phyloP scores from a whole-genome alignment of 805 yeast species.

The Komagataella mondaviorum region DNA sequence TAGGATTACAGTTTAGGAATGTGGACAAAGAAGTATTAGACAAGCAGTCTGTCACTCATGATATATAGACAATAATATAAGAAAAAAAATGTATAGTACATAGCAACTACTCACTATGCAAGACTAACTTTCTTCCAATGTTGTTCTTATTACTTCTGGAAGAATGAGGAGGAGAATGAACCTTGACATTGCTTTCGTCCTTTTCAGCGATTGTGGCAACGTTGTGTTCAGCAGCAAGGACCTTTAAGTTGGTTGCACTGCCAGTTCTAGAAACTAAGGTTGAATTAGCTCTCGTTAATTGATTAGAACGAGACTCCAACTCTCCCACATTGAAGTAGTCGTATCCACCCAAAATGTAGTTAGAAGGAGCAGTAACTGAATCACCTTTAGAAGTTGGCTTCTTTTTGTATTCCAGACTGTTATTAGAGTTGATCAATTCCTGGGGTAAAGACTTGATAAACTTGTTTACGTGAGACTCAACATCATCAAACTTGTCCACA shows the following conservation, averaged over 20 bases:
- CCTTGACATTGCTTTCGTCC: neutral
- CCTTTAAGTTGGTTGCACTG: conserved; percentile 10
- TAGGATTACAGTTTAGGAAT: conserved; percentile 26
- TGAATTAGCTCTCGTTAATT: conserved; percentile 10
- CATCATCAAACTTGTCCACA: conserved; percentile 2
- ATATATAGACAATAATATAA: neutral
- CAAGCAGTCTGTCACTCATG: conserved; percentile 2
- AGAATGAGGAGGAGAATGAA: neutral
- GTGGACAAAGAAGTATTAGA: conserved; percentile 21
- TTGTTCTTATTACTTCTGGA: neutral
- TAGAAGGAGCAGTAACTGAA: conserved; percentile 8
- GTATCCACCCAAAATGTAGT: conserved; percentile 38
- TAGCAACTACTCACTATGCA: neutral
- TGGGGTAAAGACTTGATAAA: conserved; percentile 17
- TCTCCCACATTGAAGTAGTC: conserved; percentile 50
- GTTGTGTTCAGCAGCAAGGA: neutral
- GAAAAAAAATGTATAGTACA: neutral
- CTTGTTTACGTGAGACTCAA: conserved; percentile 12
- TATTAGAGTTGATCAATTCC: conserved; percentile 17
- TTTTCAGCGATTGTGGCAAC: neutral
- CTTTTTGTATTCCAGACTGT: conserved; percentile 1
- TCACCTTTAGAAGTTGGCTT: conserved; percentile 3
- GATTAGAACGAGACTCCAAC: conserved; percentile 29
- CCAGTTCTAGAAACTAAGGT: conserved; percentile 13
- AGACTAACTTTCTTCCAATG: neutral